A percentile compares a stretch with the other conserved stretches of the same genome.
Evolutionary conservation across 2,329 filamentous ascomycete species (phyloP).

Genomic region (Rhynchosporium agropyri): DNA sequence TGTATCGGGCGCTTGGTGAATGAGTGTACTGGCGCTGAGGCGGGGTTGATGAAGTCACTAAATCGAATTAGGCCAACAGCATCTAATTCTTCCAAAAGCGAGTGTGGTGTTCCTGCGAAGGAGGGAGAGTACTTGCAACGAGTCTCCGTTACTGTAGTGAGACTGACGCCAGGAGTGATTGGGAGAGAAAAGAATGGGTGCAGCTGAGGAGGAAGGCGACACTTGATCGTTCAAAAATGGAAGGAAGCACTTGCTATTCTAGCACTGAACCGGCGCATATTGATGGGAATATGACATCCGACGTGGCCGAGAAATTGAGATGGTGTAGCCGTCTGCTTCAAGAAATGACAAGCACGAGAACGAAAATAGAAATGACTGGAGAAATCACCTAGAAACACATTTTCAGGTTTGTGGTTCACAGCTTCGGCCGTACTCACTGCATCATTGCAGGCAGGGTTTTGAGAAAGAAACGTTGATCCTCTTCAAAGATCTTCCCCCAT

Average conservation of each 20-base stretch:
- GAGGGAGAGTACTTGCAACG: background rate
- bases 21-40: slow-evolving; percentile 10
- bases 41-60: slow-evolving; percentile 16
- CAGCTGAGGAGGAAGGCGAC: slow-evolving; percentile 5
- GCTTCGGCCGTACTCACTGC: background rate
- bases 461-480: background rate
- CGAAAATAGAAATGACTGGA: background rate
- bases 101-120: slow-evolving; percentile 1
- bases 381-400: background rate
- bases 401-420: background rate
- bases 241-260: slow-evolving; percentile 7
- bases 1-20: slow-evolving; percentile 2
- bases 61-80: background rate
- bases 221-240: background rate
- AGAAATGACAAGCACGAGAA: too few relatives aligned
- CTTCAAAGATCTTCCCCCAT: background rate
- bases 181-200: background rate
- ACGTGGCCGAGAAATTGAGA: background rate
- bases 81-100: slow-evolving; percentile 1
- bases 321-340: background rate
- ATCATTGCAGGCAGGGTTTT: background rate
- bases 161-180: background rate
- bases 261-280: slow-evolving; percentile 9
- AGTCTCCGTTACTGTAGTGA: background rate
- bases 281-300: background rate